These are phyloP conservation scores for Rhytidiadelphus loreus DNA, from an alignment of 225 moss, liverwort and hornwort genomes.

Conservation along the genomic window DNA sequence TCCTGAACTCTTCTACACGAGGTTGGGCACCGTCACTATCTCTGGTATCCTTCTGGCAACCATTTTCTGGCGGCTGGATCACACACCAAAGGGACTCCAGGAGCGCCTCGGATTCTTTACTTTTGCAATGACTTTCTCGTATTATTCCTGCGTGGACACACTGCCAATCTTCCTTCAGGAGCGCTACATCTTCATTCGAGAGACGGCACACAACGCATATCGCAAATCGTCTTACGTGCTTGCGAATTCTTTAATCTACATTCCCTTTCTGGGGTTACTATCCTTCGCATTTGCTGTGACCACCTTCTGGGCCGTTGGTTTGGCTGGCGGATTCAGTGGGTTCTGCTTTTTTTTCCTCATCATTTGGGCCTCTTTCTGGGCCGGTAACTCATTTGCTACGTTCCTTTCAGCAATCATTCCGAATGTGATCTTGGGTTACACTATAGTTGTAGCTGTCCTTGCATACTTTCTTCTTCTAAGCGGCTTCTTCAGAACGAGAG, in stretches of 20 bases:
- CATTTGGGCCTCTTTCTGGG: constrained; percentile 96
- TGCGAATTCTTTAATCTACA: constrained; percentile 72
- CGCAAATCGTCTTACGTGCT: constrained; percentile 93
- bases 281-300: constrained; percentile 70
- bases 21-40: constrained; percentile 75
- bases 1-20: constrained; percentile 78
- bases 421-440: constrained; percentile 90
- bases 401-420: constrained; percentile 76
- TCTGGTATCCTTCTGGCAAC: constrained; percentile 83
- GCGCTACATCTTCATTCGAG: constrained; percentile 86
- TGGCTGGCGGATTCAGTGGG: constrained; percentile 71
- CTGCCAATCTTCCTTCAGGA: constrained; percentile 94
- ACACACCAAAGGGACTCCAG: constrained; percentile 65
- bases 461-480: constrained; percentile 81
- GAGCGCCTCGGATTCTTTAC: constrained; percentile 95
- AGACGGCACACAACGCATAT: constrained; percentile 91
- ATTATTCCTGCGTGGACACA: constrained; percentile 86
- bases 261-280: constrained; percentile 77
- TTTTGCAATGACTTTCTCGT: constrained; percentile 88
- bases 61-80: constrained; percentile 50
- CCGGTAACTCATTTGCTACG: constrained; percentile 85
- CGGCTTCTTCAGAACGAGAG: constrained; percentile 88
- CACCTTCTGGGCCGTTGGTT: constrained; percentile 84
- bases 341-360: constrained; percentile 83
- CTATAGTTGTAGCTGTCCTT: constrained; percentile 68